Percentiles rank a stretch among this genome's conserved stretches.
Evolutionary conservation across 2,329 filamentous ascomycete species (phyloP).

Genomic region (Pochonia chlamydosporia): DNA sequence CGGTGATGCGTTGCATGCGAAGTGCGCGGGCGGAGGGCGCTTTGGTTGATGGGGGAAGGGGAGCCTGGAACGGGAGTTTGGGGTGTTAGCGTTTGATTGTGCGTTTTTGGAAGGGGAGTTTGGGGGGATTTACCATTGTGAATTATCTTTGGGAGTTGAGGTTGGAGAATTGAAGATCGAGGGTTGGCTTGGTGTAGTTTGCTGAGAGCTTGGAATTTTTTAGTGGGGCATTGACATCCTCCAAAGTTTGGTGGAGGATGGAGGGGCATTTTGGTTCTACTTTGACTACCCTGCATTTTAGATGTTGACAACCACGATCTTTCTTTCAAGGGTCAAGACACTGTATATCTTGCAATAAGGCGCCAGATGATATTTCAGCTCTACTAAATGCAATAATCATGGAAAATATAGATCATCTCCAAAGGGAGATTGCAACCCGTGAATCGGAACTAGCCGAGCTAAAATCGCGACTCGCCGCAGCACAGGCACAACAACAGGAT

Average conservation of each 20-base stretch:
- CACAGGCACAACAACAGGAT: conserved; percentile 24
- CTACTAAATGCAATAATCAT: conserved; percentile 17
- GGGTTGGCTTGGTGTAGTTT: neutral
- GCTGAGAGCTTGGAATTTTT: neutral
- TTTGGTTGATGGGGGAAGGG: conserved; percentile 32
- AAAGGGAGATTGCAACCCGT: conserved; percentile 38
- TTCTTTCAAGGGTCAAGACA: too few species aligned
- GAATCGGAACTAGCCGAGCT: conserved; percentile 43
- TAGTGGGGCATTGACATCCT: conserved; percentile 4
- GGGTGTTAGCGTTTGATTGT: neutral
- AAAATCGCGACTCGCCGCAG: conserved; percentile 36
- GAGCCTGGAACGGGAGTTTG: conserved; percentile 14
- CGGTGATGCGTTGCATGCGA: conserved; percentile 44
- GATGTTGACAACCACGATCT: too few species aligned
- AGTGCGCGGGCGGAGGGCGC: conserved; percentile 55
- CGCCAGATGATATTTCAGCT: neutral
- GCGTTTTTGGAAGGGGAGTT: neutral
- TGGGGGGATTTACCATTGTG: neutral
- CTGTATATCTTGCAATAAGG: neutral
- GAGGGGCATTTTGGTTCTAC: too few species aligned
- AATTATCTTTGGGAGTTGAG: neutral
- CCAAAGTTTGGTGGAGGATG: too few species aligned
- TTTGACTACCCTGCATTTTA: too few species aligned
- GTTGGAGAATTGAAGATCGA: neutral
- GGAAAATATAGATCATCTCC: conserved; percentile 36